Base-by-base conservation (phyloP, 1,139 yeast genomes). In the Blastobotrys indianensis region DNA sequence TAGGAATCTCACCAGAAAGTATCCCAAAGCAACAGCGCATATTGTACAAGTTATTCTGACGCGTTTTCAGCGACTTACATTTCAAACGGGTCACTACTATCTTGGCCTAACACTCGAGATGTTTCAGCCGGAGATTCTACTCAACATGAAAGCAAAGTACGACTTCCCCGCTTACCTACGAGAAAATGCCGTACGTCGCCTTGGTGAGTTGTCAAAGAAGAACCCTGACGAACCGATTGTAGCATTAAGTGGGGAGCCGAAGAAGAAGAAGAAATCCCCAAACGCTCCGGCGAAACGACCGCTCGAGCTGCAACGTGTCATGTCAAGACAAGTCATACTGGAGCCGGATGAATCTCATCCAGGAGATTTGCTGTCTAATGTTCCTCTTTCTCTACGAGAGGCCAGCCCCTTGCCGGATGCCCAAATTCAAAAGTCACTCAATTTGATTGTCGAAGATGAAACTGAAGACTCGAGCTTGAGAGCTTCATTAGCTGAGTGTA, bases 41-140 rank as follows among this genome's bases (percentile, higher is more conserved):
- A 90, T 92, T 39, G 94, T 92, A 7, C 95, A 94, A 54, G 88
- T 92, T 78, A 87, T 92, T 13, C 70, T 90, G 51, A 83, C 95
- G 1, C 76, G 95, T 52, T 72, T 92, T 48, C 87, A 87, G 62
- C 77, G 94, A 56, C 97, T 92, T 5, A 90, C 97, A 0, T 81
- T 90, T 66, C 92, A 84, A 60, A 85, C 97, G 0, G 85, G 94
- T 10, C 94, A 90, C 60, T 76, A 79, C 55, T 92, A 92, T 62
- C 70, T 92, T 44, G 96, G 95, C 0, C 67, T 92, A 31, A 87
- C 97, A 0, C 72, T 78, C 25, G 96, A 88, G 57, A 80, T 92
- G 34, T 76, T 86, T 55, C 80, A 82, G 47, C 82, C 90, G 13
- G 98, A 92, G 60, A 67, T 76, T 4, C 71, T 73, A 16, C 68